Evolutionary conservation across 2,329 filamentous ascomycete species (phyloP).

Genomic region (Microsporum audouinii): DNA sequence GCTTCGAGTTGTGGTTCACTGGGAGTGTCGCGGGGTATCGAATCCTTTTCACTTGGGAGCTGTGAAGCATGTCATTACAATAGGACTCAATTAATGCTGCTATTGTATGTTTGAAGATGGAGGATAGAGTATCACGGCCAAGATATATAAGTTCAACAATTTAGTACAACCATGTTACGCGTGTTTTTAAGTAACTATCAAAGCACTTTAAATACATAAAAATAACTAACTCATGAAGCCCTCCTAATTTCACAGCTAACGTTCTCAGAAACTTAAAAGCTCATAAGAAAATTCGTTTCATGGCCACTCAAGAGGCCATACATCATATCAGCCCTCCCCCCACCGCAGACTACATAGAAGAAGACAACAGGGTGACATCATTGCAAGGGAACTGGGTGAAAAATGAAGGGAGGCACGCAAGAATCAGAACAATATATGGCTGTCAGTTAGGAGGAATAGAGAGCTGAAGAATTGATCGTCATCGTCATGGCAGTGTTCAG

Average conservation of each 20-base stretch:
- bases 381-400: neutral
- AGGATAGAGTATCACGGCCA: neutral
- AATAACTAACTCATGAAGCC: neutral
- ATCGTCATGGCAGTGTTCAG: neutral
- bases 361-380: neutral
- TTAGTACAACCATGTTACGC: neutral
- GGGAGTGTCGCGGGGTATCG: neutral
- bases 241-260: neutral
- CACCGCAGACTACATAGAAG: neutral
- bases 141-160: neutral
- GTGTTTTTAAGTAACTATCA: neutral
- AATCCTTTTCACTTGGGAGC: neutral
- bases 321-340: neutral
- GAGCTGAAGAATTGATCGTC: neutral
- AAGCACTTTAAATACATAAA: constrained; percentile 1
- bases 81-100: neutral
- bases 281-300: neutral
- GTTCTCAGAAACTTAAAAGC: neutral
- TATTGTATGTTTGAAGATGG: neutral
- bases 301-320: neutral
- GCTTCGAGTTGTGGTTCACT: neutral
- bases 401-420: neutral
- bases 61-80: no score
- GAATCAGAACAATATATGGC: neutral
- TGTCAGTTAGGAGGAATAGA: neutral